Conservation (phyloP, 805 yeast species). For the Lipomyces sp. region DNA sequence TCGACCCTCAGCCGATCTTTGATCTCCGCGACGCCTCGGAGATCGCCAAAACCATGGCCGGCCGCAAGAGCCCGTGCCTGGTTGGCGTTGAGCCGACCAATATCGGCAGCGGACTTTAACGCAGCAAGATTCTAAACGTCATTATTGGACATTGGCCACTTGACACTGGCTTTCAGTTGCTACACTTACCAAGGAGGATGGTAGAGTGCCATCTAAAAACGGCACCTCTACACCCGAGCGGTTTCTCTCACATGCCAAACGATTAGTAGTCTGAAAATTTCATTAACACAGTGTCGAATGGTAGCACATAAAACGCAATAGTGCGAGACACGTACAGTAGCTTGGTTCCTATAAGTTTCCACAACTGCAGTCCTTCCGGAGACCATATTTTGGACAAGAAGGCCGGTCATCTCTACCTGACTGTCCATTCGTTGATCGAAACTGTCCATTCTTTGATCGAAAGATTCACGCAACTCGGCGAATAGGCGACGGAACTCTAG, state of each 20-base stretch:
- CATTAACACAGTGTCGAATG: too few species aligned
- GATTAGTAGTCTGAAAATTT: not conserved
- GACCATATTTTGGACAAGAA: not conserved
- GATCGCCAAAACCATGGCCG: too few species aligned
- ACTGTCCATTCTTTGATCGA: not conserved
- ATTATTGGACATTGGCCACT: too few species aligned
- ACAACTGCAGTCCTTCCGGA: not conserved
- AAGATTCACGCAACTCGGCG: too few species aligned
- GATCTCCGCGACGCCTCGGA: too few species aligned
- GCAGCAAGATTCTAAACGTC: too few species aligned
- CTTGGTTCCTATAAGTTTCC: not conserved
- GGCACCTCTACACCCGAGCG: not conserved
- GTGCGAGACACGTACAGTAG: not conserved
- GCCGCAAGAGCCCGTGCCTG: too few species aligned
- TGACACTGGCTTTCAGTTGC: too few species aligned
- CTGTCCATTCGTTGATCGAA: not conserved
- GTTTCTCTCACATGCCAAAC: not conserved
- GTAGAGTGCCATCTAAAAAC: not conserved
- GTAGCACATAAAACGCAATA: not conserved
- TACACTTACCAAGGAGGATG: too few species aligned
- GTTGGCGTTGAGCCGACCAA: too few species aligned
- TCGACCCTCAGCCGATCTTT: too few species aligned
- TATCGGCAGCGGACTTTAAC: too few species aligned
- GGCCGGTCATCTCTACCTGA: not conserved
- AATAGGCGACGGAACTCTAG: not conserved